These are phyloP conservation scores for Ogataea paraovalis DNA, from an alignment of 805 yeast genomes.

Conservation along the genomic window DNA sequence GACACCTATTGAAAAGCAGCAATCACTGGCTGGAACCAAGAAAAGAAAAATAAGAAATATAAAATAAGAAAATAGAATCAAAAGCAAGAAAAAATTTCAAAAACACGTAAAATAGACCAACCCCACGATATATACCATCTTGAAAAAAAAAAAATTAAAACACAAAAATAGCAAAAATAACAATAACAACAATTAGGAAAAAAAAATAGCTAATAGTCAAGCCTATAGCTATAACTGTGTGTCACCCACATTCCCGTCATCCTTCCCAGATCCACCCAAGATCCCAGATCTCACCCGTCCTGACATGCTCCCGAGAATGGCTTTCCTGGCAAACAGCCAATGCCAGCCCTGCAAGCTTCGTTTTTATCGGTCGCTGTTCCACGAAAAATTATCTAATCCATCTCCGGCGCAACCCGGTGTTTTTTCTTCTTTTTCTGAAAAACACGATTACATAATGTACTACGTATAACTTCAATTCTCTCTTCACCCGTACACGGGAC, in stretches of 20 bases:
- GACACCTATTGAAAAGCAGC: neutral
- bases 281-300: neutral
- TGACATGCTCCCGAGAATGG: neutral
- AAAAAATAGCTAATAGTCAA: too few relatives aligned
- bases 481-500: too few relatives aligned
- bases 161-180: too few relatives aligned
- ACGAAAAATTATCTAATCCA: too few relatives aligned
- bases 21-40: neutral
- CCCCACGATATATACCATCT: too few relatives aligned
- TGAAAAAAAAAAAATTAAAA: too few relatives aligned
- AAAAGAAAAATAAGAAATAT: neutral
- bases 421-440: neutral
- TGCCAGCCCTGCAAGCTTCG: neutral
- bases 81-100: too few relatives aligned
- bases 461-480: too few relatives aligned
- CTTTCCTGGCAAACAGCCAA: neutral
- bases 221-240: neutral
- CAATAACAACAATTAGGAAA: too few relatives aligned
- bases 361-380: conserved; percentile 1
- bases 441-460: neutral
- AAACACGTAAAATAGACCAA: too few relatives aligned
- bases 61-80: too few relatives aligned
- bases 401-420: neutral
- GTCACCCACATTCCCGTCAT: neutral
- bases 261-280: too few relatives aligned